Evolutionary conservation across 2,329 filamentous ascomycete species (phyloP), one percentile per base, ranked within the genome.

Genomic region (Talaromyces funiculosus): DNA sequence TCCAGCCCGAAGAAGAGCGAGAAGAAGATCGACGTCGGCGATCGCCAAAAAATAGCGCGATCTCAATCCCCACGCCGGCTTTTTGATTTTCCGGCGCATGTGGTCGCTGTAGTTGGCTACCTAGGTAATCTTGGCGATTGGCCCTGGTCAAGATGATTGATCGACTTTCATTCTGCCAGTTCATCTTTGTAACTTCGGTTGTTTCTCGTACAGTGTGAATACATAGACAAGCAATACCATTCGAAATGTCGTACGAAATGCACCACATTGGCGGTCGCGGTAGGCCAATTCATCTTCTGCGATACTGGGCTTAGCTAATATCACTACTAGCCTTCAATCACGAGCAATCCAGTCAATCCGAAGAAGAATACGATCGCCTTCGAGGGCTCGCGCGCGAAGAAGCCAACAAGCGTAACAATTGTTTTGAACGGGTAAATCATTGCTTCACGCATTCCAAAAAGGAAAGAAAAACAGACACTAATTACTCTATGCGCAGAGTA

Each of bases 301-400:
- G 2, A 12, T 16, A 40, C 4, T n/a, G n/a, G n/a, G n/a, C n/a
- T n/a, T n/a, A n/a, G n/a, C n/a, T n/a, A n/a, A n/a, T n/a, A n/a
- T n/a, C n/a, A n/a, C n/a, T n/a, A n/a, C n/a, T n/a, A 61, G 90
- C 88, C 75, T 90, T 93, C 80, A 90, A 87, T 75, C 87, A 91
- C 73, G 82, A 82, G 62, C 81, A 86, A 66, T 85, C 84, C 71
- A 79, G 79, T 67, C 82, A 87, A 62, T 81, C 85, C 59, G 61
- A 97, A 80, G 85, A 82, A 67, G 92, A 97, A 78, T 97, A 97
- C 76, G 92, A 97, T 73, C 89, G 90, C 58, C 84, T 97, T 47
- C 90, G 94, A 69, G 87, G 88, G 67, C 82, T 92, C 18, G 94
- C 93, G 18, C 86, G 90, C 64, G 82, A 86, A 68, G 92, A 96